Percentiles rank a stretch among this genome's conserved stretches.
Conservation (phyloP, 495 filamentous ascomycete genomes). For the Penicillium riverlandense region DNA sequence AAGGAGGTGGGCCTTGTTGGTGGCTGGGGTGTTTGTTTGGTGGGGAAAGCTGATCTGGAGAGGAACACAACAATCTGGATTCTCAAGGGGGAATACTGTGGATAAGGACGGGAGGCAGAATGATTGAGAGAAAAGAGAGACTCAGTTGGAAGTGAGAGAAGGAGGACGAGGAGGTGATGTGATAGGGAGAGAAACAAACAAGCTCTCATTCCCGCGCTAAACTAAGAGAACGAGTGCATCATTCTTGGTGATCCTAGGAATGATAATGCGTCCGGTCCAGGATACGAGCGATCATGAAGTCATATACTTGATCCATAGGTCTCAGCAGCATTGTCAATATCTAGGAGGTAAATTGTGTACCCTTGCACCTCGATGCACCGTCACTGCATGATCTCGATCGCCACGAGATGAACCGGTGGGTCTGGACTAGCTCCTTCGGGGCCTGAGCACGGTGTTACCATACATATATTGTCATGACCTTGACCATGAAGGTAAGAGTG, state of each 20-base stretch:
- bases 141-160: slow-evolving; percentile 2
- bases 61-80: no score
- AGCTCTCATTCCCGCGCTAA: slow-evolving; percentile 13
- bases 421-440: neutral
- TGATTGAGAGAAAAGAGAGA: neutral
- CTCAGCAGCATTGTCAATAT: no score
- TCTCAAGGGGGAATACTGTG: no score
- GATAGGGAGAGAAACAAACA: slow-evolving; percentile 2
- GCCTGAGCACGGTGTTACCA: neutral
- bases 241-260: slow-evolving; percentile 17
- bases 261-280: neutral
- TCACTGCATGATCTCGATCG: no score
- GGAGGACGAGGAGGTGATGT: neutral
- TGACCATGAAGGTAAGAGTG: no score
- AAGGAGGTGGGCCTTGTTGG: slow-evolving; percentile 4
- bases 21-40: neutral
- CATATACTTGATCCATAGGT: no score
- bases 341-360: no score
- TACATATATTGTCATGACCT: no score
- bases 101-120: no score
- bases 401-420: slow-evolving; percentile 7
- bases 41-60: slow-evolving; percentile 6
- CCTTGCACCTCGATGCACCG: no score
- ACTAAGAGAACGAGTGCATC: slow-evolving; percentile 6
- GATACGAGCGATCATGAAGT: no score